Conservation (phyloP, 305 asterid genomes). For the Caryopteris hybrid region DNA sequence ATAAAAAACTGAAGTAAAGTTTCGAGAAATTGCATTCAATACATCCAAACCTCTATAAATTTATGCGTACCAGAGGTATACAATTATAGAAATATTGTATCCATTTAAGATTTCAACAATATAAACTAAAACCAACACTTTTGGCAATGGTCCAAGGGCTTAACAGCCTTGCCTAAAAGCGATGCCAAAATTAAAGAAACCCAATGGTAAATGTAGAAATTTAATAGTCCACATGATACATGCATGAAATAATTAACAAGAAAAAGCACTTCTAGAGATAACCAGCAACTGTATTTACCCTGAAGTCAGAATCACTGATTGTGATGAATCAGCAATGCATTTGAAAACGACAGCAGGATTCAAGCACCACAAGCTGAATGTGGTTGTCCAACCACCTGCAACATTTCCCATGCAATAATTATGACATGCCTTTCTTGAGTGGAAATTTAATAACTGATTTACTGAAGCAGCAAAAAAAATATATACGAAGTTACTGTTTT, state of each 20-base stretch:
- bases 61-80: neutral
- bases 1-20: constrained; percentile 10
- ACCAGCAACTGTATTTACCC: constrained; percentile 54
- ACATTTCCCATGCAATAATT: constrained; percentile 21
- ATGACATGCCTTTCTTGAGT: constrained; percentile 13
- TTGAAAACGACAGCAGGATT: constrained; percentile 94
- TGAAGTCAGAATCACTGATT: constrained; percentile 88
- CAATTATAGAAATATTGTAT: neutral
- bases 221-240: neutral
- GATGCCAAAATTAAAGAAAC: neutral
- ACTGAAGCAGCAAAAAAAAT: constrained; percentile 8
- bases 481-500: neutral
- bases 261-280: constrained; percentile 3
- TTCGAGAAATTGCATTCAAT: neutral
- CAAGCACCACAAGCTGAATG: constrained; percentile 87
- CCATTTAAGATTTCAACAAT: constrained; percentile 3
- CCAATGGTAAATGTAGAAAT: neutral
- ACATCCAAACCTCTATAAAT: neutral
- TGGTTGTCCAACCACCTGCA: constrained; percentile 56
- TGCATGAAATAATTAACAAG: constrained; percentile 1
- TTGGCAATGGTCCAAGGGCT: constrained; percentile 8
- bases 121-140: neutral
- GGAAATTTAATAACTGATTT: constrained; percentile 7
- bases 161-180: neutral
- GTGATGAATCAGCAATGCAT: constrained; percentile 70